Evolutionary conservation across 805 yeast species (phyloP).

Genomic region (Candida incommunis): DNA sequence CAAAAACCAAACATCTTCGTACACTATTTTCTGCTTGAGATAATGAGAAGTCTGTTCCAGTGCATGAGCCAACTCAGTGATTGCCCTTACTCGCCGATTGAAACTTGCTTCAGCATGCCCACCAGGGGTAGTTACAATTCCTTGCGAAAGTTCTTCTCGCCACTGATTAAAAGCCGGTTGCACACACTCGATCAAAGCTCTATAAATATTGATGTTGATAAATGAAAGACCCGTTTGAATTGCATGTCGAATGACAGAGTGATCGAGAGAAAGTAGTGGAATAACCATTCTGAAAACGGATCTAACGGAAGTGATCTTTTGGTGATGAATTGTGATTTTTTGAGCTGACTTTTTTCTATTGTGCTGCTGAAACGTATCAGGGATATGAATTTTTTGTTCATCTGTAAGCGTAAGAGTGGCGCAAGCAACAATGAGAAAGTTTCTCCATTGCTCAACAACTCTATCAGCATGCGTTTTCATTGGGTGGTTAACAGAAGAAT

Average conservation of each 20-base stretch:
- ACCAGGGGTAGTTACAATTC: neutral
- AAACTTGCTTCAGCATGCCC: neutral
- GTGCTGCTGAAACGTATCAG: constrained; percentile 32
- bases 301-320: constrained; percentile 82
- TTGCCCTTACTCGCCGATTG: constrained; percentile 21
- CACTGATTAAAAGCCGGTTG: constrained; percentile 45
- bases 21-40: constrained; percentile 34
- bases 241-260: constrained; percentile 63
- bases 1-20: constrained; percentile 49
- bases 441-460: constrained; percentile 74
- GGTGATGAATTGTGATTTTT: constrained; percentile 70
- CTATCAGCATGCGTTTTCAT: constrained; percentile 47
- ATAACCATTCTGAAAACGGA: constrained; percentile 78
- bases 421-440: constrained; percentile 82
- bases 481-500: constrained; percentile 14
- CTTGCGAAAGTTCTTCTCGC: constrained; percentile 30
- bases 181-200: constrained; percentile 62
- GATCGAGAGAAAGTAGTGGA: constrained; percentile 62
- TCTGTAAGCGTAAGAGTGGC: constrained; percentile 79
- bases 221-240: constrained; percentile 82
- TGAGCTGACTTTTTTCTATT: constrained; percentile 69
- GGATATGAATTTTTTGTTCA: constrained; percentile 67
- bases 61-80: constrained; percentile 70
- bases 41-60: constrained; percentile 57
- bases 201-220: constrained; percentile 78